Percentiles rank a stretch among this genome's conserved stretches.
phyloP scores from a whole-genome alignment of 148 eudicot genomes.

The Fallopia convolvulus region DNA sequence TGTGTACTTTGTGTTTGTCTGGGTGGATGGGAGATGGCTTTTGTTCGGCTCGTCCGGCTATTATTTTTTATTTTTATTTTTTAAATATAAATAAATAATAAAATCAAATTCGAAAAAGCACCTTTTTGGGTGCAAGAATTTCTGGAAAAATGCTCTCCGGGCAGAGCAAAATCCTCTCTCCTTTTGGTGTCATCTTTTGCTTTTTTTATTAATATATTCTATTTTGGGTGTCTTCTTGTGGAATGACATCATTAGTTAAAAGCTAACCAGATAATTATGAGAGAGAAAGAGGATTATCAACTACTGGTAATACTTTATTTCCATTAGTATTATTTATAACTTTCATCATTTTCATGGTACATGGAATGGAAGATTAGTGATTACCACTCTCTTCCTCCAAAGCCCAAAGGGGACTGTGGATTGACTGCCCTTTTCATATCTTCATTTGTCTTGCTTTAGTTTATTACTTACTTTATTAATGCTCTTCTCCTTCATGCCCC shows the following conservation, averaged over 20 bases:
- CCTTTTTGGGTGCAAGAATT: conserved; percentile 14
- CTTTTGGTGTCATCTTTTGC: background rate
- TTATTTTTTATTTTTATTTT: background rate
- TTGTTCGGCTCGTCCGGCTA: background rate
- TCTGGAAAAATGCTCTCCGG: conserved; percentile 13
- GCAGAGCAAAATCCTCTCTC: conserved; percentile 12
- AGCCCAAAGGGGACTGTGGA: background rate
- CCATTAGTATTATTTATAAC: background rate
- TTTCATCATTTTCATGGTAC: conserved; percentile 7
- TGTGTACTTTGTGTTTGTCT: conserved; percentile 8
- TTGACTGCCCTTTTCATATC: background rate
- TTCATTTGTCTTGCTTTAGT: background rate
- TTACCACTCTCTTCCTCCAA: background rate
- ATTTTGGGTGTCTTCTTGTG: conserved; percentile 3
- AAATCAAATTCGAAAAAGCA: background rate
- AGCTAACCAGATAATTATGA: conserved; percentile 5
- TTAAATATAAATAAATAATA: background rate
- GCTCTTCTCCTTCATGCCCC: background rate
- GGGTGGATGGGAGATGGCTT: background rate
- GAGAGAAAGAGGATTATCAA: background rate
- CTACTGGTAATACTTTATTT: background rate
- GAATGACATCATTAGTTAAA: conserved; percentile 1
- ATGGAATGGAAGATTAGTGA: background rate
- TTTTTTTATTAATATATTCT: background rate
- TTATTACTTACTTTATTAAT: background rate